Conservation (phyloP, 2,329 filamentous ascomycete genomes). For the Fusarium vanettenii region DNA sequence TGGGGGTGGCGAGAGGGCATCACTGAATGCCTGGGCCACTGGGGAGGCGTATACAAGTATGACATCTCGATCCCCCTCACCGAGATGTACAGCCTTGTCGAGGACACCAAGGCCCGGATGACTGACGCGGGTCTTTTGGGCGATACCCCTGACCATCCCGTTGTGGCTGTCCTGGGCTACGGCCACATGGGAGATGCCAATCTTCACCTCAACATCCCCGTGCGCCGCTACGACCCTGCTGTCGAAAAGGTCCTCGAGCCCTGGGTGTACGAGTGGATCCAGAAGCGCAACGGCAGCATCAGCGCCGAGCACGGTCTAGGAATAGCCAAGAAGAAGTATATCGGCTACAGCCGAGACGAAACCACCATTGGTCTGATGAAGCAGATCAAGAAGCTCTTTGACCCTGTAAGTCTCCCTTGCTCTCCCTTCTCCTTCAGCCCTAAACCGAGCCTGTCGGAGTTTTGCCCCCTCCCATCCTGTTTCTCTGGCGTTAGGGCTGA, state of each 20-base stretch:
- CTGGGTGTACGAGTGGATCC: slow-evolving; percentile 97
- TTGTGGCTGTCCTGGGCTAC: slow-evolving; percentile 92
- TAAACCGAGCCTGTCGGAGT: not conserved
- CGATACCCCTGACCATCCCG: slow-evolving; percentile 79
- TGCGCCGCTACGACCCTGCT: slow-evolving; percentile 83
- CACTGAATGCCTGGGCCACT: slow-evolving; percentile 87
- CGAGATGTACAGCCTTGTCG: slow-evolving; percentile 89
- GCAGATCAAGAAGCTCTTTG: slow-evolving; percentile 92
- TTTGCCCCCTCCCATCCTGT: slow-evolving; percentile 1
- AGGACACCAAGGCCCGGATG: slow-evolving; percentile 82
- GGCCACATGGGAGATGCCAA: slow-evolving; percentile 99
- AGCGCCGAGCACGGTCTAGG: slow-evolving; percentile 96
- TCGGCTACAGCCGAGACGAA: slow-evolving; percentile 90
- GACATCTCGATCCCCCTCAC: slow-evolving; percentile 92
- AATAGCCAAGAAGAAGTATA: slow-evolving; percentile 94
- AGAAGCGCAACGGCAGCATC: slow-evolving; percentile 88
- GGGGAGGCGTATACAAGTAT: slow-evolving; percentile 98
- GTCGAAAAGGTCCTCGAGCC: slow-evolving; percentile 92
- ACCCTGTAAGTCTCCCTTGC: slow-evolving; percentile 76
- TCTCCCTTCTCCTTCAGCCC: slow-evolving; percentile 12
- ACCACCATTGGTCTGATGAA: slow-evolving; percentile 93
- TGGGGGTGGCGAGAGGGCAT: slow-evolving; percentile 97
- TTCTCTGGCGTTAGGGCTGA: slow-evolving; percentile 39
- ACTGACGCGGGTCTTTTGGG: slow-evolving; percentile 80
- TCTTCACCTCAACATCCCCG: slow-evolving; percentile 90